Conservation (phyloP, 148 eudicot species). For the Dysphania ambrosioides region DNA sequence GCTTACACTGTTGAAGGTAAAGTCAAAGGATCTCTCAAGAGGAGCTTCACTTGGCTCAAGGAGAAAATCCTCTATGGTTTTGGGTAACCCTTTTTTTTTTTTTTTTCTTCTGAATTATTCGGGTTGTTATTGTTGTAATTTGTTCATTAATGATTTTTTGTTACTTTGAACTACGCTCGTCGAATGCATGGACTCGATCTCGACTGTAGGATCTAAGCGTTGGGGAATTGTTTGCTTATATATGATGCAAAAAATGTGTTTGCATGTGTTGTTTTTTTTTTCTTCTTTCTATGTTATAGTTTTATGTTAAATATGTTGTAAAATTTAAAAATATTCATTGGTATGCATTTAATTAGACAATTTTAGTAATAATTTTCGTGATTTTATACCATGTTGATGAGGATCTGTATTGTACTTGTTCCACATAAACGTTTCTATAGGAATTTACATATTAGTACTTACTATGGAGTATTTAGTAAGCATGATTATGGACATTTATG, state of each 20-base stretch:
- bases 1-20: conserved; percentile 65
- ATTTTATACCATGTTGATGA: not conserved
- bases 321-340: not conserved
- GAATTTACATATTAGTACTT: no score
- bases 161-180: no score
- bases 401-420: no score
- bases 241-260: not conserved
- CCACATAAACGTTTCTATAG: no score
- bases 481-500: no score
- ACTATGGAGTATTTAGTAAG: no score
- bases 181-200: no score
- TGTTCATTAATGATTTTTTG: not conserved
- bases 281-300: not conserved
- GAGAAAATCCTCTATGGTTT: conserved; percentile 46
- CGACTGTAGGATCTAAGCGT: not conserved
- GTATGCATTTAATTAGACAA: not conserved
- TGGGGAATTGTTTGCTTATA: not conserved
- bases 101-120: no score
- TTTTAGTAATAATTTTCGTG: not conserved
- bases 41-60: conserved; percentile 69
- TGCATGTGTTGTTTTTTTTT: not conserved
- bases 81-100: conserved; percentile 27
- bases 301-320: no score
- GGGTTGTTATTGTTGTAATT: not conserved
- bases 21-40: conserved; percentile 72